Evolutionary conservation across 169 alveolate species (phyloP).

Genomic region (Eimeria maxima): DNA sequence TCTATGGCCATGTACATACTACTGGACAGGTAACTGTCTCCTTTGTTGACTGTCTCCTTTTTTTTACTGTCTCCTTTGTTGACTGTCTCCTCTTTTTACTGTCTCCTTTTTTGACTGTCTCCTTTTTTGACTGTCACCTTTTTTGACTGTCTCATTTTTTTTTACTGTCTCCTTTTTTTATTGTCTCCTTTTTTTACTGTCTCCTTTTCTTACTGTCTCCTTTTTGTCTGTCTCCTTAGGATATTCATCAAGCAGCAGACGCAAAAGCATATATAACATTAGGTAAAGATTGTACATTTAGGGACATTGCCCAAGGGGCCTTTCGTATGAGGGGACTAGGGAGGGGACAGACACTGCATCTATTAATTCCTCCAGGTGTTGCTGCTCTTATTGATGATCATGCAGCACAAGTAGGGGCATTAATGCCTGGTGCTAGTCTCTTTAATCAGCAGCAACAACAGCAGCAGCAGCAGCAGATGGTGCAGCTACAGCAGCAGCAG

Average conservation of each 20-base stretch:
- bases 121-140: constrained; percentile 85
- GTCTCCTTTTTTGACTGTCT: not conserved
- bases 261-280: constrained; percentile 94
- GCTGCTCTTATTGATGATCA: constrained; percentile 59
- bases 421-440: constrained; percentile 45
- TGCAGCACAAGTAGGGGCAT: constrained; percentile 56
- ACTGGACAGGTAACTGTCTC: constrained; percentile 42
- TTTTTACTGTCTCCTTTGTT: not conserved
- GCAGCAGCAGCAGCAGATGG: constrained; percentile 58
- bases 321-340: constrained; percentile 93
- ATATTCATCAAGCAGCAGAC: constrained; percentile 94
- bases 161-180: not conserved
- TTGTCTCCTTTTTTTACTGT: not conserved
- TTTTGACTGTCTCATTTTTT: not conserved
- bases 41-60: not conserved
- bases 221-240: constrained; percentile 86
- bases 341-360: constrained; percentile 82
- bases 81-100: not conserved
- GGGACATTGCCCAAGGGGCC: constrained; percentile 96
- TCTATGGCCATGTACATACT: constrained; percentile 93
- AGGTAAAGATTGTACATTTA: constrained; percentile 93
- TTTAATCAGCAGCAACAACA: constrained; percentile 62
- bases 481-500: not conserved
- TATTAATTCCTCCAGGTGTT: constrained; percentile 83
- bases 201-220: not conserved